Evolutionary conservation across 768 basidiomycete genomes (phyloP).

Genomic region (Lentinula sp.): DNA sequence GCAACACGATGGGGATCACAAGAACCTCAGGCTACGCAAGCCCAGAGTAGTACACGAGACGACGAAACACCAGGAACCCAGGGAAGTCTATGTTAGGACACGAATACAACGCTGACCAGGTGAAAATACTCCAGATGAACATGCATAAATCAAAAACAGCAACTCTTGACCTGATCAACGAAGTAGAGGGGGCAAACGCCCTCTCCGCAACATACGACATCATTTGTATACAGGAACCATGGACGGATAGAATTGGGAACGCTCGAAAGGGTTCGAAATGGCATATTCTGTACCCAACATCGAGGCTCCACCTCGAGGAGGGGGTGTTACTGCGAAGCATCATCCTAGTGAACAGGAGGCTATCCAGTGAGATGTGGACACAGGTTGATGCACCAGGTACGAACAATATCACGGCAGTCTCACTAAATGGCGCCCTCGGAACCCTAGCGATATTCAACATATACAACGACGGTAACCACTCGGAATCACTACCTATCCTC

Average conservation of each 20-base stretch:
- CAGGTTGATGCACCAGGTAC: no score
- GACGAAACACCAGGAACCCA: background rate
- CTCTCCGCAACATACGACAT: conserved; percentile 13
- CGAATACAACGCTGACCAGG: background rate
- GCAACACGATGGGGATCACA: background rate
- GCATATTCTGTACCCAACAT: background rate
- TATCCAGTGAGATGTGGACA: no score
- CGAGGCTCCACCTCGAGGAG: background rate
- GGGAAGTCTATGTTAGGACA: background rate
- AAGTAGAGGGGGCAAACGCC: background rate
- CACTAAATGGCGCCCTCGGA: no score
- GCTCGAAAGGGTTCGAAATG: background rate
- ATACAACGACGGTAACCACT: no score
- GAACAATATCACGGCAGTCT: no score
- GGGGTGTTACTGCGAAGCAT: conserved; percentile 8
- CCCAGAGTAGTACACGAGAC: no score
- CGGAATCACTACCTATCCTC: no score
- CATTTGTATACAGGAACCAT: conserved; percentile 22
- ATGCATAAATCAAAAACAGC: conserved; percentile 15
- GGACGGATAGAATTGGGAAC: background rate
- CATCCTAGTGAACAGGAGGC: conserved; percentile 14
- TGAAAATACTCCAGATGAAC: conserved; percentile 19
- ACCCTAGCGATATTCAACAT: no score
- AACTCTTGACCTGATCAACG: conserved; percentile 10
- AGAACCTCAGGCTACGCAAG: background rate